Base-by-base conservation (phyloP, 2,329 filamentous ascomycete species). In the Fusarium avenaceum region DNA sequence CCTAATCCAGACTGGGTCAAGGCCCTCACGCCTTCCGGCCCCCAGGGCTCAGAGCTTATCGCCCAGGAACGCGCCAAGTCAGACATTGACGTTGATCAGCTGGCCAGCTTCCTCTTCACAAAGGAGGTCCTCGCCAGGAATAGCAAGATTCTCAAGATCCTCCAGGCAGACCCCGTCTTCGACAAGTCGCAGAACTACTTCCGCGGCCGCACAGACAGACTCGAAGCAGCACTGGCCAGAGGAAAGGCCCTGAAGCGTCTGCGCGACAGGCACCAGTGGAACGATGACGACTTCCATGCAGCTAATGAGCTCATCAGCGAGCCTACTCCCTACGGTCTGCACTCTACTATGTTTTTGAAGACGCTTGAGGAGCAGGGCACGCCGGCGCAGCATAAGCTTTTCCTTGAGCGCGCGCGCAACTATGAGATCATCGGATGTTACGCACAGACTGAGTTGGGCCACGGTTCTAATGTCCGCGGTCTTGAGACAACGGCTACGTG, bases 111-210 rank as follows among this genome's bases (percentile, higher is more conserved):
- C 72, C 82, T 94, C 46, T 91, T 92, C 77, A 91, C 89, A 22
- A 87, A 88, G 72, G 85, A 90, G 60, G 83, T 83, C 7, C 82
- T 93, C 13, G 83, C 89, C 57, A 83, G 86, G 43, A 89, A 90
- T 72, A 79, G 85, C 3, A 81, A 81, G 24, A 84, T 94, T 28
- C 80, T 93, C 7, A 80, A 85, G 47, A 84, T 92, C n/a, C 84
- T 94, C 7, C 81, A 89, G 71, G 77, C 83, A 0, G 90, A 94
- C 60, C 86, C 87, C 52, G 85, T 93, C 57, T 94, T 94, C 70
- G 90, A 94, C 79, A 94, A 94, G 80, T 88, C 88, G 4, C 88
- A 91, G 68, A 93, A 93, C 76, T 92, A 93, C 80, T 92, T 92
- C 76, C 85, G 87, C 69, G 90, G 91, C 42, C 83, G 92, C 44